Evolutionary conservation across 352 stramenopile species (phyloP), one percentile per base, ranked within the genome.

Genomic region (Aphanomyces astaci): DNA sequence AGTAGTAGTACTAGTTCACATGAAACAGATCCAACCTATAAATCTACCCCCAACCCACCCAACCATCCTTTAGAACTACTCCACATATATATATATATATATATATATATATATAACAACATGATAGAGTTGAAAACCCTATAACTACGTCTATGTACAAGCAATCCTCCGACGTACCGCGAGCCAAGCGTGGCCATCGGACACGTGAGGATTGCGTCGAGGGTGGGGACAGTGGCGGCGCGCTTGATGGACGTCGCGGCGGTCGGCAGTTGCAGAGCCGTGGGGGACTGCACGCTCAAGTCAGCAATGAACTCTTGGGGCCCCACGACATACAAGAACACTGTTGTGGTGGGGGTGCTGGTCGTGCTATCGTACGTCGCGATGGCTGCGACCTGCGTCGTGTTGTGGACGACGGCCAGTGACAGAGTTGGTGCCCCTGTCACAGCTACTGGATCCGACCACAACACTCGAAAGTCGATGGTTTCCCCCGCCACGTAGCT

Each of bases 391-490:
- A 78, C 74, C 48, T 77, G 75, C 33, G 78, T 76, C 19, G 78
- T 77, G n/a, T 67, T 69, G 36, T 89, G 55, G 2, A 27, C 30
- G n/a, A 78, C 40, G 0, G 64, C 17, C 19, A 66, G 45, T 19
- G 67, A 48, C 43, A 59, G 31, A 0, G 64, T 78, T 1, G 82
- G 80, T 0, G 75, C 15, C 0, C 75, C 78, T 10, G 72, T 75
- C 32, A 79, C 63, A 0, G 88, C 75, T 13, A 90, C 75, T 0
- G 81, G 70, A 5, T 70, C 64, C 0, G 82, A 86, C 80, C 83
- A 93, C 39, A 83, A 56, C 9, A 87, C 72, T 3, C 86, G 78
- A 2, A 91, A 64, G 52, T 90, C 82, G 5, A 91, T 68, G 25
- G 75, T 85, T 56, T 93, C 81, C 3, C 82, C 77, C 25, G 76